Evolutionary conservation across 106 monocot species (phyloP).

Genomic region (Dendrobium catenatum): DNA sequence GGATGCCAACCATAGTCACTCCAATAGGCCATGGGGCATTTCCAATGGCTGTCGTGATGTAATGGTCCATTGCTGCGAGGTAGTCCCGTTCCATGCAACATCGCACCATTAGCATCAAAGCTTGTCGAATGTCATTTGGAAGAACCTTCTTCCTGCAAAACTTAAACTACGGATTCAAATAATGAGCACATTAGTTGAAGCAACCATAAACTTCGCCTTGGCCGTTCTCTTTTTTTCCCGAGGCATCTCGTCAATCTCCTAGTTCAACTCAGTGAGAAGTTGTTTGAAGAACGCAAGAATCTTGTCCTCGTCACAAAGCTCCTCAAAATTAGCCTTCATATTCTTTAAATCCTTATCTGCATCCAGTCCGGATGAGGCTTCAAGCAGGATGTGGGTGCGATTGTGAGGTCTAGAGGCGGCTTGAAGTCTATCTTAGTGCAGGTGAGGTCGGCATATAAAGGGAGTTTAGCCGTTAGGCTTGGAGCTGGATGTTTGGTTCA

Average conservation of each 20-base stretch:
- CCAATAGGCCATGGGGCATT: constrained; percentile 99
- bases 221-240: constrained; percentile 76
- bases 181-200: constrained; percentile 90
- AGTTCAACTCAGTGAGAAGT: constrained; percentile 83
- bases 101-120: constrained; percentile 62
- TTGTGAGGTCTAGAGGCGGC: no score
- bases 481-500: no score
- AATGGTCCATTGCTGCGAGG: constrained; percentile 93
- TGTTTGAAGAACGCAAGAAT: constrained; percentile 90
- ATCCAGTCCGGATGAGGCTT: no score
- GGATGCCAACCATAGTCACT: constrained; percentile 99
- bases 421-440: no score
- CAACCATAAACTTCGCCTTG: constrained; percentile 79
- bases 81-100: constrained; percentile 96
- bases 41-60: constrained; percentile 88
- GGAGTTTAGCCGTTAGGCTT: no score
- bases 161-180: constrained; percentile 82
- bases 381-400: no score
- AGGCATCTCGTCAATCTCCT: constrained; percentile 76
- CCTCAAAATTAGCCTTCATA: constrained; percentile 77
- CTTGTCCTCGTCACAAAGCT: constrained; percentile 91
- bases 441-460: no score
- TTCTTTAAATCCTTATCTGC: constrained; percentile 65
- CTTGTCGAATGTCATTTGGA: constrained; percentile 87
- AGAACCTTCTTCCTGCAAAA: constrained; percentile 98